These are phyloP conservation scores for Eustoma russellianum DNA, from an alignment of 257 asterid species.

Conservation along the genomic window DNA sequence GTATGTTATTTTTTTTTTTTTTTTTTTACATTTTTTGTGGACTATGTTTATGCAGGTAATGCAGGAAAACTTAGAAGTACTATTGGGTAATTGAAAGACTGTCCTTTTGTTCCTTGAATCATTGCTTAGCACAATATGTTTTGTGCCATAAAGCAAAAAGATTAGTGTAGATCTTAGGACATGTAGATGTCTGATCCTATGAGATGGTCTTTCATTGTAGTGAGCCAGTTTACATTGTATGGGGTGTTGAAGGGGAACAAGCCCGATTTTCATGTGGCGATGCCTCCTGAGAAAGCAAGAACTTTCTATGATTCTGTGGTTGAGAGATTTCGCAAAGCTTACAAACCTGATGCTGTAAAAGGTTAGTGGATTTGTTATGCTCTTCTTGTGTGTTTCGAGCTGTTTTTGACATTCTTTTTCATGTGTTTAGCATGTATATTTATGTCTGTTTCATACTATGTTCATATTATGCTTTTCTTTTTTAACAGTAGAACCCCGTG, in stretches of 20 bases:
- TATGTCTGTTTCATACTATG: too few species aligned
- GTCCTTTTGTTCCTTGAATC: slow-evolving; percentile 1
- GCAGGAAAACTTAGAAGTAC: slow-evolving; percentile 67
- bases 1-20: too few species aligned
- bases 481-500: too few species aligned
- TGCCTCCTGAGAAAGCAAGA: slow-evolving; percentile 82
- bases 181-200: slow-evolving; percentile 5
- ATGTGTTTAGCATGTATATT: too few species aligned
- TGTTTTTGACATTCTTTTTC: too few species aligned
- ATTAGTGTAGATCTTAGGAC: not conserved
- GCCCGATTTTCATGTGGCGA: slow-evolving; percentile 94
- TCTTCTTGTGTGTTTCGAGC: not conserved
- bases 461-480: too few species aligned
- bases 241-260: slow-evolving; percentile 87
- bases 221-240: slow-evolving; percentile 84
- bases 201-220: slow-evolving; percentile 38
- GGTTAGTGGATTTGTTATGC: slow-evolving; percentile 24
- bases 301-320: slow-evolving; percentile 67
- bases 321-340: slow-evolving; percentile 66
- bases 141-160: not conserved
- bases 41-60: slow-evolving; percentile 49
- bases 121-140: too few species aligned
- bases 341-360: slow-evolving; percentile 55
- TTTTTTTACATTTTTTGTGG: too few species aligned
- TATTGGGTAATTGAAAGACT: slow-evolving; percentile 41